These are phyloP conservation scores for Garcileccinum viscosum DNA, from an alignment of 1,284 basidiomycete genomes.

Conservation along the genomic window DNA sequence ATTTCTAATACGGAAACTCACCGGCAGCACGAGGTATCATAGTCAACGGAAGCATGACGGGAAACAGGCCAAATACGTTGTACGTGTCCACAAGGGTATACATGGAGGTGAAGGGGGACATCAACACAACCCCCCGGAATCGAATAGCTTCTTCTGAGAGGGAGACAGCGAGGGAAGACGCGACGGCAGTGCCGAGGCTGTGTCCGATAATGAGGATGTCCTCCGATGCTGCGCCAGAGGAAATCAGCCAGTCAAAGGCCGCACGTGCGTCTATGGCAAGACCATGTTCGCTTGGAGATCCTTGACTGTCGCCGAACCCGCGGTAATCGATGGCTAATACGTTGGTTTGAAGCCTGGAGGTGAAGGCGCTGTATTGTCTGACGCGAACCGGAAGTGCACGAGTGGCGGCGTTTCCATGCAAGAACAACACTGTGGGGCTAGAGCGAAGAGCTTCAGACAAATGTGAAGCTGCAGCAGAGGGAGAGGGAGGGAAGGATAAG, in stretches of 20 bases:
- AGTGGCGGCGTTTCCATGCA: slow-evolving; percentile 90
- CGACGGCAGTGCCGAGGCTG: slow-evolving; percentile 83
- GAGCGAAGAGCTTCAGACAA: slow-evolving; percentile 56
- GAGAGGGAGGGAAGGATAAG: slow-evolving; percentile 42
- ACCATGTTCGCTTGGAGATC: slow-evolving; percentile 78
- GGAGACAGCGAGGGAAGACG: slow-evolving; percentile 64
- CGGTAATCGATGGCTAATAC: slow-evolving; percentile 89
- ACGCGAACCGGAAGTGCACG: slow-evolving; percentile 73
- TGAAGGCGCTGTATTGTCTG: slow-evolving; percentile 64
- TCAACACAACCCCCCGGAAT: slow-evolving; percentile 70
- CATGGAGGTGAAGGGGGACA: slow-evolving; percentile 82
- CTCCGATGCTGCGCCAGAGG: slow-evolving; percentile 60
- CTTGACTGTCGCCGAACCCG: slow-evolving; percentile 90
- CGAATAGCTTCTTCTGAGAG: slow-evolving; percentile 60
- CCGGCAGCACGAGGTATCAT: slow-evolving; percentile 74
- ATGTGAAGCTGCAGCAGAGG: slow-evolving; percentile 40
- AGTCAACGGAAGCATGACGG: slow-evolving; percentile 73
- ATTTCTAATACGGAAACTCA: slow-evolving; percentile 45
- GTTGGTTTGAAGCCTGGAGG: slow-evolving; percentile 72
- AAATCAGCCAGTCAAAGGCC: slow-evolving; percentile 80
- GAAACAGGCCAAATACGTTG: slow-evolving; percentile 69
- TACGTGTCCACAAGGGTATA: slow-evolving; percentile 74
- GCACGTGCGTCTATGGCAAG: slow-evolving; percentile 78
- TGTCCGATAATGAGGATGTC: slow-evolving; percentile 80
- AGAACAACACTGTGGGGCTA: slow-evolving; percentile 82